Base-by-base conservation (phyloP, 1,284 basidiomycete species). In the Tylopilus sp. region DNA sequence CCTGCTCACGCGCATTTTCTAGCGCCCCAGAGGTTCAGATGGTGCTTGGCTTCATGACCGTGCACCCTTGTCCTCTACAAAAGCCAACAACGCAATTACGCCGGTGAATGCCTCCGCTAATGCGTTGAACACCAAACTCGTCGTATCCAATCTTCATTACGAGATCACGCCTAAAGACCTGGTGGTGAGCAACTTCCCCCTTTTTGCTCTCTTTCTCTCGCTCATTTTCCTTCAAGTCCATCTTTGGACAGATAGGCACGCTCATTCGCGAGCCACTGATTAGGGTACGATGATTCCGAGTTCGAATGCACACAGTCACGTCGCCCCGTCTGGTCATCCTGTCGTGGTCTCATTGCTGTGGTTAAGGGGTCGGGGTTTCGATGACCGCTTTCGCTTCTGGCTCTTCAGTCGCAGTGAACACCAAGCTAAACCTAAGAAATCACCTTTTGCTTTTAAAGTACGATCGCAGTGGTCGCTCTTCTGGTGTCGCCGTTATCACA, bases 401-500 rank as follows among this genome's bases (percentile, higher is more conserved):
- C 65, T 64, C 50, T 60, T 64, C 39, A 60, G 41, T 64, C 38
- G 54, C 57, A 62, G 49, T 65, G 63, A 65, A 66, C 61, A 61
- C 52, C 54, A 48, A 66, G 42, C 66, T 69, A 38, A 67, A 65
- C 59, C 41, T 65, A 61, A 56, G 37, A 58, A 61, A 57, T 57
- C 61, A 67, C 61, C 65, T 71, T 70, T 63, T 59, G 49, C 58
- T 61, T 64, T 66, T 69, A 66, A 76, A 97, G 94, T 98, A 94
- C 73, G 95, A 97, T 74, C 86, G 88, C 64, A 95, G 92, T 61
- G 95, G 95, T 58, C 89, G 95, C 64, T 97, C 95, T 41, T 84
- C 81, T 25, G 95, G 95, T 52, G 75, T 81, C 49, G 95, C 91
- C 25, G 80, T 84, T 55, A 76, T 97, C 65, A 77, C 84, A n/a